Evolutionary conservation across 441 rosid genomes (phyloP), one percentile per base, ranked within the genome.

Genomic region (Hura crepitans): DNA sequence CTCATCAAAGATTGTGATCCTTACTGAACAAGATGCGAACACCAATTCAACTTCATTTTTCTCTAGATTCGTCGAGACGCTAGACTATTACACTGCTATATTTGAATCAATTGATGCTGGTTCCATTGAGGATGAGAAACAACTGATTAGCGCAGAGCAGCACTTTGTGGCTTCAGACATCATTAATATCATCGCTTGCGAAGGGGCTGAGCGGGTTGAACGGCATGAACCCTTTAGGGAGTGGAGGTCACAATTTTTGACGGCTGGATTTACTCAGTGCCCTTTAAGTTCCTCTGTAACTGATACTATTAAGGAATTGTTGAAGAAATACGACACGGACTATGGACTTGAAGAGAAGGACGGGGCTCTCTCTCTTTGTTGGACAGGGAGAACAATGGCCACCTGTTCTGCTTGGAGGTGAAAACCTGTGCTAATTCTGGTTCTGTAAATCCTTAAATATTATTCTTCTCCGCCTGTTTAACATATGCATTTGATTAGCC

Each of bases 1-100:
- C 66, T 83, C 88, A 37, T 93, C 97, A 0, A 92, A 86, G 66
- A 93, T 92, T 4, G 95, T 88, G 71, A 90, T 96, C 70, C 89
- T 92, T 14, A 93, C 90, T 39, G 97, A 92, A 80, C 95, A 90
- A 81, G 97, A 92, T 77, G 87, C 97, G 13, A 92, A 92, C 77
- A 92, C 97, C 18, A 92, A 92, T 75, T 90, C 95, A 6, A 87
- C 97, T 17, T 81, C 96, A 17, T 92, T 92, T 83, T 80, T 88
- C 73, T 89, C 92, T 0, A 81, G 97, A 76, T 92, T 92, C 81
- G 74, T 78, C 0, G 96, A 92, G 79, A 86, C 96, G 4, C 77
- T 92, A 75, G 77, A 90, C 59, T 88, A 90, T 75, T 92, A 92
- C 33, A 74, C 83, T 0, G 97, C 97, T 5, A 90, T 92, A 92